A percentile compares a stretch with the other conserved stretches of the same genome.
phyloP scores from a whole-genome alignment of 2,329 filamentous ascomycete species.

The Talaromyces sp. region DNA sequence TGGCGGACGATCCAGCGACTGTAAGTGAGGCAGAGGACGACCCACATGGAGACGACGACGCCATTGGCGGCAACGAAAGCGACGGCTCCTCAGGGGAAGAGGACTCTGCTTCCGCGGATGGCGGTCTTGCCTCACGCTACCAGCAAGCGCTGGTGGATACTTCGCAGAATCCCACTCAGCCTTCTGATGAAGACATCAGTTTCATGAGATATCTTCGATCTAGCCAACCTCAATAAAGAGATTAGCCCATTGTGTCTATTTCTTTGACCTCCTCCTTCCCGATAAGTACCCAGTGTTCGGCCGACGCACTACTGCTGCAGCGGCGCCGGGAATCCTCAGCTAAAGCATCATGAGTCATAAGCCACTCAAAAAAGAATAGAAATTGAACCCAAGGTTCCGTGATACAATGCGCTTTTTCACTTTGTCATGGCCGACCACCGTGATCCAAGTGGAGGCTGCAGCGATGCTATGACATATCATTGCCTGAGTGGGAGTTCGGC shows the following conservation, averaged over 20 bases:
- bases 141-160: conserved; percentile 67
- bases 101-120: conserved; percentile 59
- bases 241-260: neutral
- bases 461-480: conserved; percentile 9
- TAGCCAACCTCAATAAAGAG: conserved; percentile 26
- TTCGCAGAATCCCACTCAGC: conserved; percentile 27
- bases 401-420: neutral
- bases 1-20: conserved; percentile 39
- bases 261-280: neutral
- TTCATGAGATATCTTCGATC: conserved; percentile 50
- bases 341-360: neutral
- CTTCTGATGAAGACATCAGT: conserved; percentile 49
- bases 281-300: conserved; percentile 1
- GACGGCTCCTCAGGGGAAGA: conserved; percentile 55
- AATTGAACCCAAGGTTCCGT: neutral
- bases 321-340: neutral
- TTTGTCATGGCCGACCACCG: neutral
- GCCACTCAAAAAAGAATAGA: neutral
- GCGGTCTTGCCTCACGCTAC: conserved; percentile 72
- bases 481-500: conserved; percentile 10
- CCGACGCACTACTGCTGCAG: neutral
- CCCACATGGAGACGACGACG: conserved; percentile 41
- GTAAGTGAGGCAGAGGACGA: conserved; percentile 52
- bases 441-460: neutral
- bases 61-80: conserved; percentile 49